phyloP scores from a whole-genome alignment of 306 rosid genomes.

The Prunus mira region DNA sequence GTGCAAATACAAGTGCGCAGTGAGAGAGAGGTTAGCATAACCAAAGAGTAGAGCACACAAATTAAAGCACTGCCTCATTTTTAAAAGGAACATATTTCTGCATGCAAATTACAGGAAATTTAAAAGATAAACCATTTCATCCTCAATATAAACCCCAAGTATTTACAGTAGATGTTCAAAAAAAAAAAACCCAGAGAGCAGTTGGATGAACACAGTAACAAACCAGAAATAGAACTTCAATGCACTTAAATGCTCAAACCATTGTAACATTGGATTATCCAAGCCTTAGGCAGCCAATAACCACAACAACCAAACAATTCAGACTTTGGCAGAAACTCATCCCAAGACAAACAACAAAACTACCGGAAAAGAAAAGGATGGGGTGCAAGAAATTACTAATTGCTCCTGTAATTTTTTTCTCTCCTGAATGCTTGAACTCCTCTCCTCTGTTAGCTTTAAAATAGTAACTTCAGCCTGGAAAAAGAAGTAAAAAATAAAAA shows the following conservation, averaged over 20 bases:
- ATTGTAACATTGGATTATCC: neutral
- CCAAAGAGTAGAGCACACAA: neutral
- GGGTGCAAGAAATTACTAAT: slow-evolving; percentile 45
- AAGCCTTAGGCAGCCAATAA: neutral
- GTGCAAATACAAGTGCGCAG: neutral
- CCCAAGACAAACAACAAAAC: neutral
- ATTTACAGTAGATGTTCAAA: neutral
- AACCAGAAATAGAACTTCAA: neutral
- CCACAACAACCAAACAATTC: neutral
- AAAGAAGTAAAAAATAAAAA: neutral
- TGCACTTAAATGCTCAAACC: neutral
- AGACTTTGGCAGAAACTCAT: neutral
- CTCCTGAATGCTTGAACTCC: slow-evolving; percentile 57
- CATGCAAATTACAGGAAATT: too few relatives aligned
- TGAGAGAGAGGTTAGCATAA: neutral
- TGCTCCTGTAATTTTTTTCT: slow-evolving; percentile 45
- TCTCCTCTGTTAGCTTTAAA: slow-evolving; percentile 61
- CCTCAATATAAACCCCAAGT: neutral
- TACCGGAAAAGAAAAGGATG: slow-evolving; percentile 2
- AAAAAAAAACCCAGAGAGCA: too few relatives aligned
- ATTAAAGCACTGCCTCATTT: neutral
- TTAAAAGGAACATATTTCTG: neutral
- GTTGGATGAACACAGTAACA: neutral
- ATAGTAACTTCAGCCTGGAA: slow-evolving; percentile 64
- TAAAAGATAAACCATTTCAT: neutral